A percentile compares a stretch with the other conserved stretches of the same genome.
Evolutionary conservation across 768 basidiomycete species (phyloP).

Genomic region (Amylocystis lapponica): DNA sequence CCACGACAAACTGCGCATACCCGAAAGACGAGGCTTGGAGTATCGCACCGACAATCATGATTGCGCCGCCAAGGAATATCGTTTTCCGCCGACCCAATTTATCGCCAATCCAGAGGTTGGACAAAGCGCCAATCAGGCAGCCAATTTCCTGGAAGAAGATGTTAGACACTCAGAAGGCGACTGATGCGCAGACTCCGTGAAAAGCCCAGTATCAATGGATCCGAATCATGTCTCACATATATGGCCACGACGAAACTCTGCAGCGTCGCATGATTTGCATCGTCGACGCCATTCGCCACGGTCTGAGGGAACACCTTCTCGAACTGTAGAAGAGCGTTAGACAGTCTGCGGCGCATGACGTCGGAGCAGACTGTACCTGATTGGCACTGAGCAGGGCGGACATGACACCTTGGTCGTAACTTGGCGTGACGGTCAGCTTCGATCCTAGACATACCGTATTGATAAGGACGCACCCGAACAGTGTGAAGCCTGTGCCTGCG

Average conservation of each 20-base stretch:
- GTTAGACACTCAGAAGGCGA: no score
- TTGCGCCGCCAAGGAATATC: slow-evolving; percentile 49
- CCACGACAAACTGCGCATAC: slow-evolving; percentile 58
- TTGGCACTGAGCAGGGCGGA: slow-evolving; percentile 54
- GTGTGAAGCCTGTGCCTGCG: slow-evolving; percentile 53
- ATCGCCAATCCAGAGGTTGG: slow-evolving; percentile 58
- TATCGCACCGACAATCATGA: slow-evolving; percentile 61
- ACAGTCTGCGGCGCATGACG: background rate
- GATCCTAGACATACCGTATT: no score
- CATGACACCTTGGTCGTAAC: slow-evolving; percentile 71
- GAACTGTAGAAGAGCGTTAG: slow-evolving; percentile 33
- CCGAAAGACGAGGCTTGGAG: slow-evolving; percentile 51
- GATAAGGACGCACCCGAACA: slow-evolving; percentile 58
- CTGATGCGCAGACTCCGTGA: no score
- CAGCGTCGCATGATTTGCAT: slow-evolving; percentile 43
- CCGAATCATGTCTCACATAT: slow-evolving; percentile 33
- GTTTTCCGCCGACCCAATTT: slow-evolving; percentile 51
- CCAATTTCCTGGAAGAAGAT: slow-evolving; percentile 46
- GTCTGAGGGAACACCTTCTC: slow-evolving; percentile 54
- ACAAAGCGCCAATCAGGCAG: slow-evolving; percentile 57
- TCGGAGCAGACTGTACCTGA: slow-evolving; percentile 29
- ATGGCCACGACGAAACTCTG: slow-evolving; percentile 57
- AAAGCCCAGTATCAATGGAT: no score
- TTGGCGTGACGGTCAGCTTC: slow-evolving; percentile 12
- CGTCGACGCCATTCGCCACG: slow-evolving; percentile 32